A percentile compares a stretch with the other conserved stretches of the same genome.
phyloP scores from a whole-genome alignment of 129 eudicot species.

The Tagetes patula region DNA sequence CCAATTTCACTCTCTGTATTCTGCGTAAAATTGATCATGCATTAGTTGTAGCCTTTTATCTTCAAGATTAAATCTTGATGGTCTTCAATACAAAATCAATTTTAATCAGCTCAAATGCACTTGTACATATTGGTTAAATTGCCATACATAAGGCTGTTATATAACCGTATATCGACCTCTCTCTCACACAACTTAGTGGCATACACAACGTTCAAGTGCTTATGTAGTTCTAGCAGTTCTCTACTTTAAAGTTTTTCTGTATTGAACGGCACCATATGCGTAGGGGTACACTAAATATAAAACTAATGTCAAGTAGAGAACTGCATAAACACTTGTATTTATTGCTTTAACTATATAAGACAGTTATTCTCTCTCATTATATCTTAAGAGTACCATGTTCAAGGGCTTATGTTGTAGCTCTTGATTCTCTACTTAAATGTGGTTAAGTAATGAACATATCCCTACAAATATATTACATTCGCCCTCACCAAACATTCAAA shows the following conservation, averaged over 20 bases:
- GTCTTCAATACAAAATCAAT: background rate
- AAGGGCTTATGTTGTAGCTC: background rate
- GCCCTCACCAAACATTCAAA: background rate
- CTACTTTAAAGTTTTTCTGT: background rate
- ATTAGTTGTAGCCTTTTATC: background rate
- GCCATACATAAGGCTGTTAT: background rate
- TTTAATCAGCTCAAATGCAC: background rate
- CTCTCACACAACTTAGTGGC: background rate
- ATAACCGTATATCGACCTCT: background rate
- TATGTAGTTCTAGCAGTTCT: background rate
- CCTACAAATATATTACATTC: background rate
- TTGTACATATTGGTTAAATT: background rate
- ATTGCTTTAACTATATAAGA: too few relatives aligned
- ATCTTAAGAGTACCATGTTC: background rate
- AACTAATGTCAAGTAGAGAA: background rate
- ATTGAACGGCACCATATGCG: background rate
- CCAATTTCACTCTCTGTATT: constrained; percentile 70
- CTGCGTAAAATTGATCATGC: constrained; percentile 41
- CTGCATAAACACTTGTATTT: too few relatives aligned
- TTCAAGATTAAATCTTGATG: background rate
- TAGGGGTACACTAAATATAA: background rate
- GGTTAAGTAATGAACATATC: background rate
- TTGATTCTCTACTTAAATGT: background rate
- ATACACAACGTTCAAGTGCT: too few relatives aligned
- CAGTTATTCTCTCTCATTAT: background rate